These are phyloP conservation scores for Ceratobasidium sp. DNA, from an alignment of 1,284 basidiomycete genomes.

Conservation along the genomic window DNA sequence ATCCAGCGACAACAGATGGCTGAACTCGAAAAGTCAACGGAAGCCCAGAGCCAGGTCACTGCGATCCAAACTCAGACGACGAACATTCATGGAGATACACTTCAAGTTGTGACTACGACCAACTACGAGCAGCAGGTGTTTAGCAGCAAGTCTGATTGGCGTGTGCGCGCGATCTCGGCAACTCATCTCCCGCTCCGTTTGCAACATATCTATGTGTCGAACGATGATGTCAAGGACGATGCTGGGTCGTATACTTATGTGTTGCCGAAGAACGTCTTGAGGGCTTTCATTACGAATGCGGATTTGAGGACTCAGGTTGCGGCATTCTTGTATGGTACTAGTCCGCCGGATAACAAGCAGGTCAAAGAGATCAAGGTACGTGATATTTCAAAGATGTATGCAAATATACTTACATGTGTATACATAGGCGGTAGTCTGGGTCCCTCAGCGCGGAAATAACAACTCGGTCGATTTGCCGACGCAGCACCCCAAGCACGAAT, in stretches of 20 bases:
- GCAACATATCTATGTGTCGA: constrained; percentile 98
- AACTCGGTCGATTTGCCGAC: constrained; percentile 90
- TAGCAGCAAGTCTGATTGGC: constrained; percentile 99
- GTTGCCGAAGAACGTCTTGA: constrained; percentile 96
- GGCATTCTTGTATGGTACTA: constrained; percentile 92
- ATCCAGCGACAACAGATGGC: constrained; percentile 99
- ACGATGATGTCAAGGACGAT: constrained; percentile 99
- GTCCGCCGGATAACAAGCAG: constrained; percentile 95
- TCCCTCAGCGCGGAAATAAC: constrained; percentile 96
- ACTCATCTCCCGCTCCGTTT: constrained; percentile 96
- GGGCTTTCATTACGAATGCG: constrained; percentile 92
- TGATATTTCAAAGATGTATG: constrained; percentile 27
- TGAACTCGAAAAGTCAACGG: constrained; percentile 95
- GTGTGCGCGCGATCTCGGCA: constrained; percentile 94
- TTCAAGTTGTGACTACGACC: constrained; percentile 96
- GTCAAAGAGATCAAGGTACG: constrained; percentile 95
- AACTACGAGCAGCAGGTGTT: constrained; percentile 98
- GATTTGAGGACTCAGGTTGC: constrained; percentile 98
- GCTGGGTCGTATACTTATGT: constrained; percentile 95
- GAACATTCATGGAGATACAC: constrained; percentile 97
- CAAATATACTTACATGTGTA: neutral
- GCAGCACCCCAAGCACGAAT: constrained; percentile 92
- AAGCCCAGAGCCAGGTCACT: constrained; percentile 95
- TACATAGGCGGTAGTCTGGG: constrained; percentile 87
- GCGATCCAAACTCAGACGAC: constrained; percentile 98